A percentile compares a stretch with the other conserved stretches of the same genome.
These are phyloP conservation scores for Naganishia vaughanmartiniae DNA, from an alignment of 768 basidiomycete genomes.

Conservation along the genomic window DNA sequence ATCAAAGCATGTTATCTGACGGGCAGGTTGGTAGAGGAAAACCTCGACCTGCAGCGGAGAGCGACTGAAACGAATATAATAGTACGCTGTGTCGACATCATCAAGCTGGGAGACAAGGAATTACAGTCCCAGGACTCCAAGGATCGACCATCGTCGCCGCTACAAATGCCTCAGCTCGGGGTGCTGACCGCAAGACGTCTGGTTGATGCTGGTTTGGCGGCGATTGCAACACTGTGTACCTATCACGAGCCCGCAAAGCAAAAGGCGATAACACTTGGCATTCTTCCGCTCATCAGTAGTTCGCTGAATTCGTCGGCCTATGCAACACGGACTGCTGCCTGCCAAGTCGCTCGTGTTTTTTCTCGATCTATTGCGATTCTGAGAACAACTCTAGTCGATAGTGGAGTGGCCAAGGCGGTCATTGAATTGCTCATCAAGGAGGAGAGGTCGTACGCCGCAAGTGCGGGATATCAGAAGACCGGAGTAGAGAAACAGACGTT, in stretches of 20 bases:
- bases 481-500: slow-evolving; percentile 39
- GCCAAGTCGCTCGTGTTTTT: slow-evolving; percentile 78
- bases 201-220: slow-evolving; percentile 66
- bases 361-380: slow-evolving; percentile 75
- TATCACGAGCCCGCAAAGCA: slow-evolving; percentile 71
- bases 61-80: slow-evolving; percentile 72
- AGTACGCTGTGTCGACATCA: slow-evolving; percentile 54
- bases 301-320: slow-evolving; percentile 64
- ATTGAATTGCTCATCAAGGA: slow-evolving; percentile 59
- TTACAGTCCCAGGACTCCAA: background rate
- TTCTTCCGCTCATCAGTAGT: slow-evolving; percentile 61
- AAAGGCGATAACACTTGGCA: slow-evolving; percentile 60
- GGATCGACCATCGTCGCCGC: background rate
- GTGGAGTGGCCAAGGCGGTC: slow-evolving; percentile 70
- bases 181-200: slow-evolving; percentile 30
- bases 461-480: slow-evolving; percentile 35
- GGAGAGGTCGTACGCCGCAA: slow-evolving; percentile 47
- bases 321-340: slow-evolving; percentile 79
- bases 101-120: slow-evolving; percentile 38
- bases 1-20: slow-evolving; percentile 47
- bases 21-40: slow-evolving; percentile 68
- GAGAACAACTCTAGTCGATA: slow-evolving; percentile 79
- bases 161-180: slow-evolving; percentile 37
- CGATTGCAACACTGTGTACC: slow-evolving; percentile 69
- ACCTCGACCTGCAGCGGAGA: slow-evolving; percentile 63